Evolutionary conservation across 495 filamentous ascomycete species (phyloP), one percentile per base, ranked within the genome.

Genomic region (Parachaetomium inaequale): DNA sequence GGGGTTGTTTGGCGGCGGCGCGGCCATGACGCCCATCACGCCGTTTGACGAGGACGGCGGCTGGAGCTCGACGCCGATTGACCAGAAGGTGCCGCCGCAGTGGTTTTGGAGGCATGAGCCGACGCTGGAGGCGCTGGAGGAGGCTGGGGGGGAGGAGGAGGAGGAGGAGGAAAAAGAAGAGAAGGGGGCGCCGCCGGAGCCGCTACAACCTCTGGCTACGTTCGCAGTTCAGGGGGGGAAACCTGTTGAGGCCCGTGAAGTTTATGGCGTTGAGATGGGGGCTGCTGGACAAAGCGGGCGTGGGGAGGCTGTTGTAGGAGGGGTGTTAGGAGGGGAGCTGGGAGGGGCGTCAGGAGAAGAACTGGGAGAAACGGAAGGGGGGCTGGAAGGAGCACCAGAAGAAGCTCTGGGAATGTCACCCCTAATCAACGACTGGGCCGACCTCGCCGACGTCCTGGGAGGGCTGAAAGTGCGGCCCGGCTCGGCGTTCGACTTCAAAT

Each of bases 11-110:
- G 66, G 63, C 12, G 65, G 65, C 6, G 64, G 62, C 5, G 68
- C 68, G 0, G 46, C 59, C 28, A 64, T 72, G 63, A 72, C 71
- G 7, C 73, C 73, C 4, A 69, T 67, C 23, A 72, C 73, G 7
- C 68, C 70, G 8, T 70, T 71, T 58, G 58, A 66, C 15, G 64
- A 64, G 14, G 63, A 67, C 17, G 29, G n/a, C n/a, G n/a, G 36
- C 2, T 63, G 58, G 63, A 62, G 46, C 11, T 42, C 25, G 19
- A 63, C 60, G 6, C 66, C 62, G 25, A 62, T 64, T 8, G 65
- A 55, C n/a, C 45, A 54, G 14, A 65, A 66, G 52, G 58, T 32
- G 21, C 64, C 64, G 8, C 50, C 59, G 29, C 25, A 38, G 7
- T 66, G 64, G 64, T 66, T 55, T 36, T 66, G 64, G 64, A 66